Percentiles rank a stretch among this genome's conserved stretches.
These are phyloP conservation scores for Lecanosticta acicola DNA, from an alignment of 2,329 filamentous ascomycete species.

Conservation along the genomic window DNA sequence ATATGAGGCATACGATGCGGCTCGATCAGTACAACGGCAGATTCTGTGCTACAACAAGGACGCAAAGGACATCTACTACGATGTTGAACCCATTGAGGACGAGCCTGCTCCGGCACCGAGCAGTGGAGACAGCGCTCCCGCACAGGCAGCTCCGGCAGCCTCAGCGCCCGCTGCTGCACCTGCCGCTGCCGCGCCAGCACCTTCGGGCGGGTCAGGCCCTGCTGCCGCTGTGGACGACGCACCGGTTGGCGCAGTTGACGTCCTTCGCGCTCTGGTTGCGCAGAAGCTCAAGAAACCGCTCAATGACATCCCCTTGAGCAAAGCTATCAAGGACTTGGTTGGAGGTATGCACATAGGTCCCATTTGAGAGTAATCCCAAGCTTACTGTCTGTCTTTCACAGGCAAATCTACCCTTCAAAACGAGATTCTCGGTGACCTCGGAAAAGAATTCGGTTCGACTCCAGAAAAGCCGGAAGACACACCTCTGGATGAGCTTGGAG, in stretches of 20 bases:
- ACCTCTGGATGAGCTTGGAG: conserved; percentile 89
- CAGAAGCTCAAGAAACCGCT: conserved; percentile 97
- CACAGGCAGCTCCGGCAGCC: conserved; percentile 41
- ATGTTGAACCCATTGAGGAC: conserved; percentile 90
- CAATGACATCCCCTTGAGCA: conserved; percentile 81
- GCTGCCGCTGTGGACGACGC: conserved; percentile 80
- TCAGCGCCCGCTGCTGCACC: conserved; percentile 49
- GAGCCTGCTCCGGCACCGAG: conserved; percentile 56
- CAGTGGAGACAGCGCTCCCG: conserved; percentile 42
- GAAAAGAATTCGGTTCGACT: conserved; percentile 96
- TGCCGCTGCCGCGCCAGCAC: conserved; percentile 49
- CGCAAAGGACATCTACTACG: conserved; percentile 98
- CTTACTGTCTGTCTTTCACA: conserved; percentile 35
- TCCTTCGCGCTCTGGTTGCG: conserved; percentile 81
- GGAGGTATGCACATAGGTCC: conserved; percentile 67
- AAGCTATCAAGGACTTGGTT: conserved; percentile 97
- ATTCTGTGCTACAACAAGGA: conserved; percentile 99
- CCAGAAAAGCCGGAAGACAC: conserved; percentile 98
- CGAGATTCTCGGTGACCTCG: conserved; percentile 93
- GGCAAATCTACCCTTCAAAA: conserved; percentile 98
- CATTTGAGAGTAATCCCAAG: not conserved
- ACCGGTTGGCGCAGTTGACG: conserved; percentile 81
- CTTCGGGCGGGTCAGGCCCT: conserved; percentile 70
- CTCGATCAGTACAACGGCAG: conserved; percentile 90
- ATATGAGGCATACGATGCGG: conserved; percentile 97